Percentiles rank a stretch among this genome's conserved stretches.
These are phyloP conservation scores for Russula brevipes DNA, from an alignment of 768 basidiomycete species.

Conservation along the genomic window DNA sequence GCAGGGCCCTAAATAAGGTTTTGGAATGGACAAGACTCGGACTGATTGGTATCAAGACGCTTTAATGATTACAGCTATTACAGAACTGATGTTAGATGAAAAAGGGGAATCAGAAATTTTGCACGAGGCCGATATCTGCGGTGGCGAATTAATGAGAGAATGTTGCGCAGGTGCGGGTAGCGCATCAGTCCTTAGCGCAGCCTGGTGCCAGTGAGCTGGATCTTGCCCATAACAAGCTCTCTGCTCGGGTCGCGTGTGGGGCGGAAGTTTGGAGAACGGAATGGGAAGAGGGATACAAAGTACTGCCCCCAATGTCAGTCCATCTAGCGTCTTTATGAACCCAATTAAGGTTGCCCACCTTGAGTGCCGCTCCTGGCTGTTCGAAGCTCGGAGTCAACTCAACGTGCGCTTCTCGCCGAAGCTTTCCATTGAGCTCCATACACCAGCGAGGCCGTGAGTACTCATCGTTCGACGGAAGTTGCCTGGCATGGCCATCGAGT, in stretches of 20 bases:
- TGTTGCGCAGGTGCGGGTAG: neutral
- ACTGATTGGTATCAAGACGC: neutral
- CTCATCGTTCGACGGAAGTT: neutral
- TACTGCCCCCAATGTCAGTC: constrained; percentile 6
- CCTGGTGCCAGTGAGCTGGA: neutral
- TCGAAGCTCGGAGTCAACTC: constrained; percentile 11
- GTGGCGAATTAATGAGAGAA: neutral
- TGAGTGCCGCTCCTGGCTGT: neutral
- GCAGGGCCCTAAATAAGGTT: neutral
- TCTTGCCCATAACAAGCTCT: constrained; percentile 11
- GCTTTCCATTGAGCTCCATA: constrained; percentile 5
- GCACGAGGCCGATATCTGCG: neutral
- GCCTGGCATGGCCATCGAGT: neutral
- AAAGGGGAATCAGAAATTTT: neutral
- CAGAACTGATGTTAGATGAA: too few species aligned
- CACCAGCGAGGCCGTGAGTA: constrained; percentile 7
- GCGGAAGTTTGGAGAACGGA: neutral
- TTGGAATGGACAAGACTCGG: neutral
- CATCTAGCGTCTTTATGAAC: too few species aligned
- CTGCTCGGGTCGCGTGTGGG: neutral
- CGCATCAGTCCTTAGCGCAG: neutral
- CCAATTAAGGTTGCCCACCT: constrained; percentile 6
- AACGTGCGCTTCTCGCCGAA: neutral
- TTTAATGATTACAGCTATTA: neutral
- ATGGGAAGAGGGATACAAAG: constrained; percentile 6